These are phyloP conservation scores for Musa beccarii DNA, from an alignment of 176 grass and related monocot genomes.

Conservation along the genomic window DNA sequence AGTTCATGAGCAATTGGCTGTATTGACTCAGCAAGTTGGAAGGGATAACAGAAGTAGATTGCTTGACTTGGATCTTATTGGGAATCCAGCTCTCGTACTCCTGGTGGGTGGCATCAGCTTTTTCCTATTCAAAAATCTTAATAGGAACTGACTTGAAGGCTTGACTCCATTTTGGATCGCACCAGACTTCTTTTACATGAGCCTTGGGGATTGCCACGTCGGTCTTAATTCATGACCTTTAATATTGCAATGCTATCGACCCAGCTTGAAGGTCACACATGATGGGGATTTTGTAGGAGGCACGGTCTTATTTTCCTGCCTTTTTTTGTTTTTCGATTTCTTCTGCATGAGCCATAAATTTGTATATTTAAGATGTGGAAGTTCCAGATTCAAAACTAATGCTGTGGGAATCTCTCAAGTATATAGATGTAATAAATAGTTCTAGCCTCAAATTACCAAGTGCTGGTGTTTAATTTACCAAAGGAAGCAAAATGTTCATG, in stretches of 20 bases:
- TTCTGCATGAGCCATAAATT: neutral
- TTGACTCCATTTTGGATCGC: neutral
- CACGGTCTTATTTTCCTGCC: neutral
- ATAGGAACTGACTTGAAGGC: neutral
- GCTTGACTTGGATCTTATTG: neutral
- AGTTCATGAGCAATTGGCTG: conserved; percentile 60
- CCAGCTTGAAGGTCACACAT: neutral
- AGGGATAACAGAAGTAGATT: neutral
- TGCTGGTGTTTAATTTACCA: too few relatives aligned
- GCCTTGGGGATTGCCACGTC: neutral
- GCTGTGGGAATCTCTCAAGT: too few relatives aligned
- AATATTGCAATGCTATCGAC: neutral
- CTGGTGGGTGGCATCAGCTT: neutral
- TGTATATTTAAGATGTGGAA: neutral
- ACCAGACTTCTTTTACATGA: neutral
- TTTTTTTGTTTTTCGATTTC: neutral
- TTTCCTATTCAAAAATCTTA: neutral
- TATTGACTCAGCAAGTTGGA: conserved; percentile 2
- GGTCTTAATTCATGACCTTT: too few relatives aligned
- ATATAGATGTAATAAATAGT: too few relatives aligned
- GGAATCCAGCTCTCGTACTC: neutral
- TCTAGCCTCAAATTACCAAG: too few relatives aligned
- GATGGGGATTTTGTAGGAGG: neutral
- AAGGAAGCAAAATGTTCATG: too few relatives aligned
- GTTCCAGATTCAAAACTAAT: neutral